Percentiles rank a stretch among this genome's conserved stretches.
These are phyloP conservation scores for Claviceps purpurea DNA, from an alignment of 2,329 filamentous ascomycete species.

Conservation along the genomic window DNA sequence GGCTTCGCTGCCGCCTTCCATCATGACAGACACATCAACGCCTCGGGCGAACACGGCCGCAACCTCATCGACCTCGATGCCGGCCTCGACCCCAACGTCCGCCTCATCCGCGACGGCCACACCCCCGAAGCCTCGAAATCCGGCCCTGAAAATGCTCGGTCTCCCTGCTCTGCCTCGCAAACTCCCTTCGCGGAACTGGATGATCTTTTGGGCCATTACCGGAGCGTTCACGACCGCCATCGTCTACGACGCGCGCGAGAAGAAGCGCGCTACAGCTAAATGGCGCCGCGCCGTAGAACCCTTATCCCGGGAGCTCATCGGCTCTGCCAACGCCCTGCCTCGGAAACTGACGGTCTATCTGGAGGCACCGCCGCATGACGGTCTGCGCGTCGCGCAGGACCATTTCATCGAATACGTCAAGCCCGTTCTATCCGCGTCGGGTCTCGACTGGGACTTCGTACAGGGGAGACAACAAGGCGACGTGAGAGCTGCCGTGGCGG, in stretches of 20 bases:
- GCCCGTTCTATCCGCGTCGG: slow-evolving; percentile 77
- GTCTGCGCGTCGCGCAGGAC: slow-evolving; percentile 71
- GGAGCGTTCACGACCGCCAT: slow-evolving; percentile 67
- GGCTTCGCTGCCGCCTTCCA: neutral
- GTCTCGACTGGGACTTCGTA: slow-evolving; percentile 90
- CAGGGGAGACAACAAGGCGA: slow-evolving; percentile 91
- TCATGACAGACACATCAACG: neutral
- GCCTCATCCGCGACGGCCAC: slow-evolving; percentile 13
- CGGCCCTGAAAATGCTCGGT: slow-evolving; percentile 66
- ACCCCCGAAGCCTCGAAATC: slow-evolving; percentile 43
- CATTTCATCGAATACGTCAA: slow-evolving; percentile 96
- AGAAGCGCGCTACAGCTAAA: slow-evolving; percentile 69
- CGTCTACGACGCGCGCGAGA: slow-evolving; percentile 86
- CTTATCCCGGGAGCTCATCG: slow-evolving; percentile 64
- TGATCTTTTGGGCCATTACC: slow-evolving; percentile 79
- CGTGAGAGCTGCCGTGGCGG: slow-evolving; percentile 71
- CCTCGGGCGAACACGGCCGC: slow-evolving; percentile 1
- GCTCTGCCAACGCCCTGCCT: slow-evolving; percentile 54
- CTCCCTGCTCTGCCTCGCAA: slow-evolving; percentile 71
- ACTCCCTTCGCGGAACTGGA: slow-evolving; percentile 92
- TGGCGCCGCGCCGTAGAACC: slow-evolving; percentile 81
- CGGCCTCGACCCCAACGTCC: slow-evolving; percentile 11
- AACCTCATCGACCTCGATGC: neutral
- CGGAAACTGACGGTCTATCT: slow-evolving; percentile 79
- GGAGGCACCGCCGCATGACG: slow-evolving; percentile 74